Evolutionary conservation across 1,139 yeast genomes (phyloP).

Genomic region (Geotrichum fermentans): DNA sequence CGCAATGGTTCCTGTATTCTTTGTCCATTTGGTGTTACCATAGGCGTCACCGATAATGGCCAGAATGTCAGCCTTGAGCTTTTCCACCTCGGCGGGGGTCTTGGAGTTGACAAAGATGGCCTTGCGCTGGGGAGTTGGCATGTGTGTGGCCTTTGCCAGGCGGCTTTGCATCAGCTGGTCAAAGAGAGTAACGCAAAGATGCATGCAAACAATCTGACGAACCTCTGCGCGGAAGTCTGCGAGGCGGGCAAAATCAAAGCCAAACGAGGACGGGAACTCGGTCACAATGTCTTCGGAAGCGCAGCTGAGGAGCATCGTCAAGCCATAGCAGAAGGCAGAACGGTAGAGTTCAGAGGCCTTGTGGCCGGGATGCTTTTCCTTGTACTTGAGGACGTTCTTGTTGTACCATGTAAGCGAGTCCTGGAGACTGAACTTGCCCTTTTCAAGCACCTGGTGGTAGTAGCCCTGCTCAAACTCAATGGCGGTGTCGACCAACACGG

Average conservation of each 20-base stretch:
- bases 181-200: constrained; percentile 66
- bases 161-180: constrained; percentile 52
- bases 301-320: constrained; percentile 64
- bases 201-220: constrained; percentile 75
- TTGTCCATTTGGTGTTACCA: constrained; percentile 88
- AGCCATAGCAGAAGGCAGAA: constrained; percentile 42
- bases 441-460: constrained; percentile 63
- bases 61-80: constrained; percentile 54
- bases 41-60: constrained; percentile 80
- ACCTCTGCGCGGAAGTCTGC: constrained; percentile 78
- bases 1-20: constrained; percentile 67
- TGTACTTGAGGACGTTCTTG: constrained; percentile 23
- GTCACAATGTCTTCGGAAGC: constrained; percentile 61
- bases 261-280: constrained; percentile 78
- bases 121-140: constrained; percentile 19
- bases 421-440: constrained; percentile 55
- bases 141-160: constrained; percentile 32
- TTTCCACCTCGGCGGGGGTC: constrained; percentile 27
- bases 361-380: not conserved
- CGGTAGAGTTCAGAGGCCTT: not conserved
- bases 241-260: constrained; percentile 82
- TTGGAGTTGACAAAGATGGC: constrained; percentile 17
- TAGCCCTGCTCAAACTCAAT: constrained; percentile 90
- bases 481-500: constrained; percentile 80
- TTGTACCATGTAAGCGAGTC: constrained; percentile 72